phyloP scores from a whole-genome alignment of 2,329 filamentous ascomycete species.

The Rutstroemia sp. region DNA sequence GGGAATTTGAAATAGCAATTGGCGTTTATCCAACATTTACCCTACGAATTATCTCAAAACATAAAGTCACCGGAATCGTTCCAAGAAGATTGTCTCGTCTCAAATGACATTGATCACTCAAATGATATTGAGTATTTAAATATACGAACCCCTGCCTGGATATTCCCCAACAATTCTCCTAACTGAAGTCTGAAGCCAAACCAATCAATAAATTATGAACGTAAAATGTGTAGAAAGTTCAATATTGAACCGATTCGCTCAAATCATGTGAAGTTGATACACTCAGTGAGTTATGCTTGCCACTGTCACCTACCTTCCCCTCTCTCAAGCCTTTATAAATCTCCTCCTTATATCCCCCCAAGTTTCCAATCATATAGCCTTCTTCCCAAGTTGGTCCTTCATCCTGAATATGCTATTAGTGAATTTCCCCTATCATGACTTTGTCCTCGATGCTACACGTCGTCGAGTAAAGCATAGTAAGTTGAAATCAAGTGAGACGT shows the following conservation, averaged over 20 bases:
- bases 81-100: too few species aligned
- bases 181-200: too few species aligned
- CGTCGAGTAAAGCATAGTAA: neutral
- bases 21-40: too few species aligned
- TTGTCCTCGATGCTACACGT: neutral
- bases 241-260: too few species aligned
- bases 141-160: too few species aligned
- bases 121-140: too few species aligned
- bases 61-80: too few species aligned
- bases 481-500: neutral
- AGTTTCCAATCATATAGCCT: conserved; percentile 23
- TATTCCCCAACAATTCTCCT: too few species aligned
- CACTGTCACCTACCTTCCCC: conserved; percentile 3
- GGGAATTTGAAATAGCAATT: neutral
- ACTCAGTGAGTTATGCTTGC: neutral
- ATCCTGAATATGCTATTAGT: neutral
- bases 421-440: neutral
- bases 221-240: too few species aligned
- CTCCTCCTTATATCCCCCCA: conserved; percentile 20
- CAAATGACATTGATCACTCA: too few species aligned
- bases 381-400: neutral
- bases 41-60: too few species aligned
- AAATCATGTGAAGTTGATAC: neutral
- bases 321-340: conserved; percentile 3
- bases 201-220: too few species aligned